These are phyloP conservation scores for Saccharomycopsis guyanensis DNA, from an alignment of 805 yeast genomes.

Conservation along the genomic window DNA sequence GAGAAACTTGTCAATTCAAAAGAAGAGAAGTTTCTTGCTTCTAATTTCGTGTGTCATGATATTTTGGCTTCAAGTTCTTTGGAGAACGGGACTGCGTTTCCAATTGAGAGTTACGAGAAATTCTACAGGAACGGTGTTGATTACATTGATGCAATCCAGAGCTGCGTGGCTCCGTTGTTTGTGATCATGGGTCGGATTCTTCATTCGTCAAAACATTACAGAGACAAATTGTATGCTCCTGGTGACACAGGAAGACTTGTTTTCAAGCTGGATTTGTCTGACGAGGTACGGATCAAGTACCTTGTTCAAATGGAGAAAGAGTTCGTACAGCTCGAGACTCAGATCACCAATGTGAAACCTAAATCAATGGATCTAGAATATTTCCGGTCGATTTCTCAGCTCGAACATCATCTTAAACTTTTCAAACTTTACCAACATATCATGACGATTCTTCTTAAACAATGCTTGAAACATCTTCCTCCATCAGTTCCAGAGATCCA, in stretches of 20 bases:
- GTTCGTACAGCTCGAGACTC: not conserved
- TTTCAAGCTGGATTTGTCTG: not conserved
- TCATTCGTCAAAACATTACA: not conserved
- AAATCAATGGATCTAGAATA: conserved; percentile 1
- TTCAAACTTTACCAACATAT: conserved; percentile 12
- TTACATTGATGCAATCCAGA: conserved; percentile 11
- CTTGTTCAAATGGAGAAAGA: not conserved
- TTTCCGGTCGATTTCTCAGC: conserved; percentile 4
- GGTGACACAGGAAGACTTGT: not conserved
- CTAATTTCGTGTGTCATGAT: conserved; percentile 17
- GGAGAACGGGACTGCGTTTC: conserved; percentile 11
- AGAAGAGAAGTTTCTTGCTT: conserved; percentile 15
- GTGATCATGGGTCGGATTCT: conserved; percentile 11
- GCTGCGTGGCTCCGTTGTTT: conserved; percentile 17
- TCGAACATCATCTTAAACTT: conserved; percentile 4
- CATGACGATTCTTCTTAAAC: conserved; percentile 2
- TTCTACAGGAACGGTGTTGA: conserved; percentile 11
- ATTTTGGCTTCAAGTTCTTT: conserved; percentile 2
- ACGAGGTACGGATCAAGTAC: not conserved
- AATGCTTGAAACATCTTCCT: not conserved
- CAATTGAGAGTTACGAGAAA: conserved; percentile 5
- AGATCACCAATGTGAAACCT: conserved; percentile 1
- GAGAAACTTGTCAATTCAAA: conserved; percentile 1
- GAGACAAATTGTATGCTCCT: not conserved
- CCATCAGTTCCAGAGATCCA: conserved; percentile 9